Conservation (phyloP, 1,284 basidiomycete genomes). For the Singerocomus inundabilis region DNA sequence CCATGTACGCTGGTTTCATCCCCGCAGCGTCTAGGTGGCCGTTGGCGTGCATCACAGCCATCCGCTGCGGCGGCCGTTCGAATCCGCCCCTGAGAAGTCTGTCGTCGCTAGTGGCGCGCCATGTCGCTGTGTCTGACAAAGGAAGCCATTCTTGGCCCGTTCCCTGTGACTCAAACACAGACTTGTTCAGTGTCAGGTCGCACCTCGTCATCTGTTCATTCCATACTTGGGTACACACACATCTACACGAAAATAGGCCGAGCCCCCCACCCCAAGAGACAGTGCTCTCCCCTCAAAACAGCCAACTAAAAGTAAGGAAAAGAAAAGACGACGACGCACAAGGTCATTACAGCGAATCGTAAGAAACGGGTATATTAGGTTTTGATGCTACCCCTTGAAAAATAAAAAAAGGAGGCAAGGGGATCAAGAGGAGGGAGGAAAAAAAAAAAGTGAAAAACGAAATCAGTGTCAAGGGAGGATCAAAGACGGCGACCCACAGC, state of each 20-base stretch:
- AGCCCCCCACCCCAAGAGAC: not conserved
- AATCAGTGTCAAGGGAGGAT: not conserved
- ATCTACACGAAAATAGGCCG: not conserved
- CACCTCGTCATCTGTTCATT: slow-evolving; percentile 7
- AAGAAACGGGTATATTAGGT: slow-evolving; percentile 34
- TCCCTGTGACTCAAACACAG: no score
- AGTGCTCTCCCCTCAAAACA: slow-evolving; percentile 4
- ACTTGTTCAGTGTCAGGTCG: no score
- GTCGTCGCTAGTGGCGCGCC: no score
- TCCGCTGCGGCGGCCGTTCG: not conserved
- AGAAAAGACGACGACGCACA: slow-evolving; percentile 10
- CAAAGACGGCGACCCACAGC: slow-evolving; percentile 9
- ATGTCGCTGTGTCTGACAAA: no score
- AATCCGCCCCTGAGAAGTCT: no score
- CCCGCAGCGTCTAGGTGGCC: no score
- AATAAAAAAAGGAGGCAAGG: not conserved
- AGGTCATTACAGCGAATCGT: slow-evolving; percentile 34
- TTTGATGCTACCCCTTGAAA: slow-evolving; percentile 21
- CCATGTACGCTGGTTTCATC: no score
- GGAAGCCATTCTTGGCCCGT: no score
- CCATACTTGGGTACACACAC: slow-evolving; percentile 23
- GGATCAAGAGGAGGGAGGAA: not conserved
- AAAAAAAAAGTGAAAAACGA: not conserved
- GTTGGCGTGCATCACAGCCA: not conserved
- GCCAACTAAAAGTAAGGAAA: not conserved